A percentile compares a stretch with the other conserved stretches of the same genome.
Conservation (phyloP, 2,329 filamentous ascomycete species). For the Stenocarpella maydis region DNA sequence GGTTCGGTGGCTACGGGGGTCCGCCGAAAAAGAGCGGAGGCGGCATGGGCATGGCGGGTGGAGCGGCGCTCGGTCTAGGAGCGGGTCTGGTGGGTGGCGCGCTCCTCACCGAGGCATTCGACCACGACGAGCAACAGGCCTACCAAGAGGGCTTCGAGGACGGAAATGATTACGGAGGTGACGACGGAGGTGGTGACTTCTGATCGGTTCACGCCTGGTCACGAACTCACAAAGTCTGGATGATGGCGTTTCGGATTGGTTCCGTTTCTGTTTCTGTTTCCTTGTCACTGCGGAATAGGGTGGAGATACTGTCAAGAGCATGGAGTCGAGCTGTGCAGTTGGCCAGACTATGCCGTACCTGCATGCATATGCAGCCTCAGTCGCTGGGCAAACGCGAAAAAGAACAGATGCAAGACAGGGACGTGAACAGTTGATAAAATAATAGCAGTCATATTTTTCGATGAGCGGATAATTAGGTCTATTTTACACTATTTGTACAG, state of each 20-base stretch:
- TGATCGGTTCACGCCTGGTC: conserved; percentile 39
- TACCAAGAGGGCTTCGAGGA: conserved; percentile 45
- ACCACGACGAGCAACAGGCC: conserved; percentile 57
- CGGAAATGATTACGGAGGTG: conserved; percentile 24
- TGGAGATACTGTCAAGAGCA: not conserved
- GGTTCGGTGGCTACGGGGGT: conserved; percentile 46
- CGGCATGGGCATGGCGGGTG: conserved; percentile 74
- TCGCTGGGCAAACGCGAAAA: not conserved
- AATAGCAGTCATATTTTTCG: not conserved
- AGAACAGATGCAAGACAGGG: not conserved
- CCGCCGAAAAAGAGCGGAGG: conserved; percentile 41
- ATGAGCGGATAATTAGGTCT: not conserved
- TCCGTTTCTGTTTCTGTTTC: conserved; percentile 11
- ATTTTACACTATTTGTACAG: too few relatives aligned
- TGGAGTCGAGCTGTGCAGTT: conserved; percentile 2
- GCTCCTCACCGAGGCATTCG: conserved; percentile 72
- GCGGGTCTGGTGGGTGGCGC: conserved; percentile 83
- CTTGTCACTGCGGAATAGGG: conserved; percentile 18
- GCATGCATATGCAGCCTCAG: not conserved
- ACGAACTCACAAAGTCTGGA: not conserved
- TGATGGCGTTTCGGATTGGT: conserved; percentile 11
- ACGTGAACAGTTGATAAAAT: not conserved
- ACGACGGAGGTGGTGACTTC: conserved; percentile 49
- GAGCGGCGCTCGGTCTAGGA: conserved; percentile 79
- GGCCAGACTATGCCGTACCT: not conserved